Percentiles rank a stretch among this genome's conserved stretches.
Conservation (phyloP, 441 rosid species). For the Geranium incanum region DNA sequence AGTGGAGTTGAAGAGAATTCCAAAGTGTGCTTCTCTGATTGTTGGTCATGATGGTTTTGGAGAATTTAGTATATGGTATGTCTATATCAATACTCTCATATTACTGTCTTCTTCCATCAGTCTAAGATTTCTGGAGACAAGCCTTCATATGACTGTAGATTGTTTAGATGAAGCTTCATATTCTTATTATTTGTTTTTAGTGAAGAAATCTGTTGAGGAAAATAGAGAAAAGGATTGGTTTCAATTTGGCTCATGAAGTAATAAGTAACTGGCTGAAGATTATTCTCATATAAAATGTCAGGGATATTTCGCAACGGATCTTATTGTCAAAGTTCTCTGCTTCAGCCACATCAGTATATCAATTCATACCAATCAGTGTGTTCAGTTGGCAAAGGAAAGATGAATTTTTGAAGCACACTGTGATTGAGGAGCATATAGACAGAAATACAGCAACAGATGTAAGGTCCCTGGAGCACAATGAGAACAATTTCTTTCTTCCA, state of each 20-base stretch:
- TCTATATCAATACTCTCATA: constrained; percentile 18
- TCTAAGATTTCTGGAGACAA: neutral
- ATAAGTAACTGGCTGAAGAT: neutral
- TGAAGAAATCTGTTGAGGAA: neutral
- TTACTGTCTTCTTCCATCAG: constrained; percentile 15
- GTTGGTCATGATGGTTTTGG: constrained; percentile 69
- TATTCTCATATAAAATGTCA: constrained; percentile 23
- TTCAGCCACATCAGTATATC: constrained; percentile 38
- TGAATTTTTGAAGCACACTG: constrained; percentile 28
- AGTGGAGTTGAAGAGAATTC: constrained; percentile 67
- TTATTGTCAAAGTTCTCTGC: constrained; percentile 55
- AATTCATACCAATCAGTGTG: constrained; percentile 55
- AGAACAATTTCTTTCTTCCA: constrained; percentile 32
- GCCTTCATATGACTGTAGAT: neutral
- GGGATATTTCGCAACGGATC: constrained; percentile 60
- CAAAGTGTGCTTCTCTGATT: constrained; percentile 46
- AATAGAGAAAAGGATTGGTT: neutral
- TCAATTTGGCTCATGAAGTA: neutral
- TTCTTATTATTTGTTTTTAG: neutral
- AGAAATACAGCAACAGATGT: constrained; percentile 44
- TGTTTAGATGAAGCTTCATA: neutral
- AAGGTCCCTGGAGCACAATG: constrained; percentile 33
- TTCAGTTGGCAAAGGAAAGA: constrained; percentile 41
- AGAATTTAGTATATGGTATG: constrained; percentile 79
- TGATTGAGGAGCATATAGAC: constrained; percentile 35